These are phyloP conservation scores for Piper longum DNA, from an alignment of 164 flowering plant genomes.

Conservation along the genomic window DNA sequence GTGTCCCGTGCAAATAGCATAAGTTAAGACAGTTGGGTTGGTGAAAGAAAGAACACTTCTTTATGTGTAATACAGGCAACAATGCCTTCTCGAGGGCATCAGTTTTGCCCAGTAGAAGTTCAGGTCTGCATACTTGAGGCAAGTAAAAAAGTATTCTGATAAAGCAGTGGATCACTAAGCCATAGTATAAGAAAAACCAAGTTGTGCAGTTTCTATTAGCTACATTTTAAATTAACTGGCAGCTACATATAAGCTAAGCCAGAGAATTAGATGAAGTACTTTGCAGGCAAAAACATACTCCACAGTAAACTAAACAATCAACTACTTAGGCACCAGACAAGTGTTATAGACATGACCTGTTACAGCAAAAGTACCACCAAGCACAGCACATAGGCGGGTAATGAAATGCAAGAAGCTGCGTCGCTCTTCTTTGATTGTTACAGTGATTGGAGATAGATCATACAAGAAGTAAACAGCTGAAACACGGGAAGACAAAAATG, in stretches of 20 bases:
- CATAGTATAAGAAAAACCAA: not conserved
- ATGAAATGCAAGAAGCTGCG: slow-evolving; percentile 94
- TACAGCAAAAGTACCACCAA: slow-evolving; percentile 97
- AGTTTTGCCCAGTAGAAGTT: too few species aligned
- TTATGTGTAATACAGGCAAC: too few species aligned
- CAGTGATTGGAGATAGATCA: slow-evolving; percentile 95
- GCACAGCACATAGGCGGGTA: slow-evolving; percentile 93
- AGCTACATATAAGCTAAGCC: not conserved
- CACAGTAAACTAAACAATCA: not conserved
- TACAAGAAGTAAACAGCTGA: slow-evolving; percentile 97
- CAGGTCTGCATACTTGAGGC: too few species aligned
- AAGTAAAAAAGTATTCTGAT: too few species aligned
- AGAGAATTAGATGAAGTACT: not conserved
- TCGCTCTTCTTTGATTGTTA: slow-evolving; percentile 88
- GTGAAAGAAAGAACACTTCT: too few species aligned
- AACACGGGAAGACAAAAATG: slow-evolving; percentile 3
- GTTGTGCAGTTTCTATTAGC: too few species aligned
- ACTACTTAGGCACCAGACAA: not conserved
- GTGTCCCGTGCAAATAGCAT: not conserved
- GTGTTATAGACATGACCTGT: slow-evolving; percentile 40
- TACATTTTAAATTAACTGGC: not conserved
- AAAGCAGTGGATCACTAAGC: too few species aligned
- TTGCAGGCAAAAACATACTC: not conserved
- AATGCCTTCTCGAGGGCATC: too few species aligned
- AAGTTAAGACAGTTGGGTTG: too few species aligned